phyloP scores from a whole-genome alignment of 2,329 filamentous ascomycete species.

The Calonectria multiphialidica region DNA sequence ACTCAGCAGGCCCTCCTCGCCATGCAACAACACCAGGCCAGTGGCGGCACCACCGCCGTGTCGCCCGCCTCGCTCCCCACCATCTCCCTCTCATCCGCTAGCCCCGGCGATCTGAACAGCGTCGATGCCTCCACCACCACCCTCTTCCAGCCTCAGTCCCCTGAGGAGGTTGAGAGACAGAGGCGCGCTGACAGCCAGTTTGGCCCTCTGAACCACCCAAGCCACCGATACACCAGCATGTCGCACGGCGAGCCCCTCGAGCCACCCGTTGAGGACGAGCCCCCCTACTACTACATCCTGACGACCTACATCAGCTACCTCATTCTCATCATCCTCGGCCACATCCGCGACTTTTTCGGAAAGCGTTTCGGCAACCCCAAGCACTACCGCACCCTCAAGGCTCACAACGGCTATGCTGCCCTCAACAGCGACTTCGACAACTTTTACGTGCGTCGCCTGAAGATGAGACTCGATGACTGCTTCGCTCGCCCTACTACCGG shows the following conservation, averaged over 20 bases:
- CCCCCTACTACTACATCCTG: slow-evolving; percentile 95
- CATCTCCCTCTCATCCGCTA: slow-evolving; percentile 91
- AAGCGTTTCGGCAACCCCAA: slow-evolving; percentile 92
- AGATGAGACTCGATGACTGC: slow-evolving; percentile 96
- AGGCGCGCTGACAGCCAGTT: slow-evolving; percentile 90
- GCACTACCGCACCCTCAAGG: slow-evolving; percentile 83
- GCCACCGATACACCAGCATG: slow-evolving; percentile 90
- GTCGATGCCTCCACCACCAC: slow-evolving; percentile 80
- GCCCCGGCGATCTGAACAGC: slow-evolving; percentile 77
- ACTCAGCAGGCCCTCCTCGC: slow-evolving; percentile 77
- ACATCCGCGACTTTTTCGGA: slow-evolving; percentile 97
- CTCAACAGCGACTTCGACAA: slow-evolving; percentile 99
- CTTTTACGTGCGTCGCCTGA: slow-evolving; percentile 94
- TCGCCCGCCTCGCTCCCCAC: slow-evolving; percentile 85
- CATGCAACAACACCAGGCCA: slow-evolving; percentile 68
- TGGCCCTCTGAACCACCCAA: slow-evolving; percentile 82
- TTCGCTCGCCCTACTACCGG: slow-evolving; percentile 94
- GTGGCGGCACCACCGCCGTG: slow-evolving; percentile 67
- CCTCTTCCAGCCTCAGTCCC: slow-evolving; percentile 88
- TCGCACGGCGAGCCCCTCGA: slow-evolving; percentile 85
- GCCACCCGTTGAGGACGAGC: slow-evolving; percentile 91
- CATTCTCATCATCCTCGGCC: slow-evolving; percentile 93
- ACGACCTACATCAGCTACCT: slow-evolving; percentile 99
- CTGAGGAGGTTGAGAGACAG: slow-evolving; percentile 82
- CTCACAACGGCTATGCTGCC: slow-evolving; percentile 90